Percentiles rank a stretch among this genome's conserved stretches.
Evolutionary conservation across 2,329 filamentous ascomycete species (phyloP).

Genomic region (Calonectria leucothoes): DNA sequence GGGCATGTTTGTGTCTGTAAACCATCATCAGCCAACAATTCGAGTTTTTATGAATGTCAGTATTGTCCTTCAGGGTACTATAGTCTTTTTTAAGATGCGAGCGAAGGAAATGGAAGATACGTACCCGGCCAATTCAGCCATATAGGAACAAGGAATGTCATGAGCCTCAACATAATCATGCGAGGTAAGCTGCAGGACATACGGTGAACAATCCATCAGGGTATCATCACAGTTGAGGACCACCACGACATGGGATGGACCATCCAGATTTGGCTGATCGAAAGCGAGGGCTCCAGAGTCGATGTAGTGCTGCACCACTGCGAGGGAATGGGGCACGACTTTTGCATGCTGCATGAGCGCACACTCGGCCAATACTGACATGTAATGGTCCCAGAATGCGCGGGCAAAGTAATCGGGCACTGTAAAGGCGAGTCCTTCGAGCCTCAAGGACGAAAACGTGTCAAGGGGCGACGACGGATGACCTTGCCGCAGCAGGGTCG

Average conservation of each 20-base stretch:
- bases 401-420: conserved; percentile 14
- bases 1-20: not conserved
- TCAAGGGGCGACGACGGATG: not conserved
- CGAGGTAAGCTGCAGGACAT: not conserved
- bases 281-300: not conserved
- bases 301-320: conserved; percentile 18
- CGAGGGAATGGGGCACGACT: conserved; percentile 20
- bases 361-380: conserved; percentile 1
- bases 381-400: conserved; percentile 1
- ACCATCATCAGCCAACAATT: not conserved
- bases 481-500: not conserved
- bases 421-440: conserved; percentile 10
- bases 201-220: conserved; percentile 18
- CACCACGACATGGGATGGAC: not conserved
- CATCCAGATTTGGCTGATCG: not conserved
- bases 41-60: not conserved
- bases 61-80: not conserved
- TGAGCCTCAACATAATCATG: not conserved
- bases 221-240: conserved; percentile 19
- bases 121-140: conserved; percentile 21
- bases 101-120: not conserved
- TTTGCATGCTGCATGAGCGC: conserved; percentile 22
- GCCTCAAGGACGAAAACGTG: conserved; percentile 1
- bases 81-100: not conserved
- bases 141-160: conserved; percentile 2